Percentiles rank a stretch among this genome's conserved stretches.
Evolutionary conservation across 768 basidiomycete species (phyloP).

Genomic region (Kwoniella heveanensis): DNA sequence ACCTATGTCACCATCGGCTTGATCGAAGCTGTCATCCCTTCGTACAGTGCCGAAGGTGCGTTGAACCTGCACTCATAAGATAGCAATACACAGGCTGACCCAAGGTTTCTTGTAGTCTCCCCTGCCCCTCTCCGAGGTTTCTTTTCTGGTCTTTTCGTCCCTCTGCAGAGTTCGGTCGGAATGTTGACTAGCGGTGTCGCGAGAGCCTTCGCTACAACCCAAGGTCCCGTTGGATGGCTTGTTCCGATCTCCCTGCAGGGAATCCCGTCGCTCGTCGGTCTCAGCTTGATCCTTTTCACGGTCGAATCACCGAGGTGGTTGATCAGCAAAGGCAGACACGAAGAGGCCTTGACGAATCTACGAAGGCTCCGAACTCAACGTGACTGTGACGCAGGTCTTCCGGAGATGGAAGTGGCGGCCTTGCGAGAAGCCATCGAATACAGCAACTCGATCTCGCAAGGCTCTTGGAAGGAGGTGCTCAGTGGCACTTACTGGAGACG

Average conservation of each 20-base stretch:
- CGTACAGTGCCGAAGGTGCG: slow-evolving; percentile 26
- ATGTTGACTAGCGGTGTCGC: slow-evolving; percentile 28
- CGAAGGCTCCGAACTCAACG: slow-evolving; percentile 19
- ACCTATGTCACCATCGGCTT: slow-evolving; percentile 30
- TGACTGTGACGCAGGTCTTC: slow-evolving; percentile 17
- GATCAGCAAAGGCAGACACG: slow-evolving; percentile 47
- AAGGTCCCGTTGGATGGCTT: slow-evolving; percentile 25
- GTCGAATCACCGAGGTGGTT: slow-evolving; percentile 55
- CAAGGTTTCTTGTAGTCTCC: too few species aligned
- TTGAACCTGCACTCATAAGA: too few species aligned
- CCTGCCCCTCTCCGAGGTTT: slow-evolving; percentile 28
- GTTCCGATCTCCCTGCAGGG: slow-evolving; percentile 47
- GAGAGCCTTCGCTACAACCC: slow-evolving; percentile 27
- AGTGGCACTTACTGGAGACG: slow-evolving; percentile 22
- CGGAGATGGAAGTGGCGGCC: slow-evolving; percentile 28
- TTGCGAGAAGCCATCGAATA: slow-evolving; percentile 24
- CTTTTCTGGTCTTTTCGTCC: slow-evolving; percentile 22
- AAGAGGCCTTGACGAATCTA: slow-evolving; percentile 26
- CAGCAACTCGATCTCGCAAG: slow-evolving; percentile 11
- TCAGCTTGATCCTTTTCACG: slow-evolving; percentile 41
- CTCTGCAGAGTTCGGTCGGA: slow-evolving; percentile 10
- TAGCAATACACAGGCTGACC: too few species aligned
- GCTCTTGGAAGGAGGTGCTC: slow-evolving; percentile 28
- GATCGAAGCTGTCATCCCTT: slow-evolving; percentile 29
- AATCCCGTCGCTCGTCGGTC: slow-evolving; percentile 30